Conservation (phyloP, 495 filamentous ascomycete genomes). For the Podospora appendiculata region DNA sequence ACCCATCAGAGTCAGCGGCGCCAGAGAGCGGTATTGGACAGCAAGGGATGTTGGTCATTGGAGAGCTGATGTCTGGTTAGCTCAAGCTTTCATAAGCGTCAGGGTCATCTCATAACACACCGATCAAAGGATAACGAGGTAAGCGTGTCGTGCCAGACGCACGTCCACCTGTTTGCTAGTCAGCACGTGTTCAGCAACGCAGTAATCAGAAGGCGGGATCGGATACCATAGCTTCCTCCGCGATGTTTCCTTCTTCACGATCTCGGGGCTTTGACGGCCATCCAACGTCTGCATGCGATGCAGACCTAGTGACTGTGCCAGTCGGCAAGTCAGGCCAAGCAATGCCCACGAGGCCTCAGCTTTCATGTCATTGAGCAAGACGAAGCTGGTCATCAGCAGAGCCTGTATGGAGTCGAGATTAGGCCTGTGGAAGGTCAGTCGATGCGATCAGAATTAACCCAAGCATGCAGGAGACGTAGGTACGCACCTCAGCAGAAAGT, state of each 20-base stretch:
- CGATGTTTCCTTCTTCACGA: conserved; percentile 34
- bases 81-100: background rate
- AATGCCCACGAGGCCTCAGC: conserved; percentile 52
- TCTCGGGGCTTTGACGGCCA: conserved; percentile 25
- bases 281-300: conserved; percentile 36
- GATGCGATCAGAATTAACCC: no score
- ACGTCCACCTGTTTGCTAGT: conserved; percentile 40
- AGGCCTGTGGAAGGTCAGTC: conserved; percentile 27
- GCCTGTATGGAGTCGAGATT: conserved; percentile 52
- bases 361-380: conserved; percentile 52
- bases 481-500: conserved; percentile 41
- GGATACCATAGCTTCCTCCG: conserved; percentile 38
- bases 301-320: conserved; percentile 48
- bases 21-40: conserved; percentile 39
- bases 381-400: conserved; percentile 45
- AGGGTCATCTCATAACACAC: conserved; percentile 13
- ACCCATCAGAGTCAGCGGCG: conserved; percentile 34
- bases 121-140: conserved; percentile 50
- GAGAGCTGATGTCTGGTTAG: conserved; percentile 21
- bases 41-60: conserved; percentile 43
- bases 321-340: conserved; percentile 45
- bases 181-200: background rate
- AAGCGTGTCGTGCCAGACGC: conserved; percentile 49
- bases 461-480: background rate
- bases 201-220: no score